phyloP scores from a whole-genome alignment of 2,329 filamentous ascomycete genomes.

The Ilyonectria mors-panacis region DNA sequence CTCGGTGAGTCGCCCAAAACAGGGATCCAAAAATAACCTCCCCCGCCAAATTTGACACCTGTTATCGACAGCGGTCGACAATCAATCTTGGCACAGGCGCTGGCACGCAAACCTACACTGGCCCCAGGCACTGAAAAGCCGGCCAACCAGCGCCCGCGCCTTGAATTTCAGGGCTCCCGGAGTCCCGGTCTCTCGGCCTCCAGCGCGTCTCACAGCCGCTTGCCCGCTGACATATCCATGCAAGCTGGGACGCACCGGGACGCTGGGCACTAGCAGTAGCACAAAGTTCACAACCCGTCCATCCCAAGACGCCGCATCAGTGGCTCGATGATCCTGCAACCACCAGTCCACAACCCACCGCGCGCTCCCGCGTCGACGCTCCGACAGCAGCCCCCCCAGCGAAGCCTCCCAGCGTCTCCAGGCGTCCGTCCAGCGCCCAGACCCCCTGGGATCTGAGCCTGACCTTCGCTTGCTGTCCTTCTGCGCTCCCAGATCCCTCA shows the following conservation, averaged over 20 bases:
- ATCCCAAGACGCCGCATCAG: slow-evolving; percentile 19
- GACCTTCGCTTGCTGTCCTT: slow-evolving; percentile 34
- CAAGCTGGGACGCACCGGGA: neutral
- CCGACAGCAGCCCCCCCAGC: slow-evolving; percentile 7
- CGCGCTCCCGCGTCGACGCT: slow-evolving; percentile 4
- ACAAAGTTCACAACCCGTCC: slow-evolving; percentile 7
- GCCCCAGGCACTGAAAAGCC: neutral
- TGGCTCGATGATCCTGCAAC: slow-evolving; percentile 50
- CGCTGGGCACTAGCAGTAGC: neutral
- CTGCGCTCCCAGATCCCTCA: slow-evolving; percentile 9
- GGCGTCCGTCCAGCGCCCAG: slow-evolving; percentile 8
- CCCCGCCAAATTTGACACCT: slow-evolving; percentile 23
- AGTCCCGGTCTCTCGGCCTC: neutral
- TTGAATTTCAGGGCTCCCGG: slow-evolving; percentile 3
- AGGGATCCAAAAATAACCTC: slow-evolving; percentile 29
- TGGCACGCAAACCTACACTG: neutral
- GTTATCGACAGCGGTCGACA: neutral
- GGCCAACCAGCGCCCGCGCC: slow-evolving; percentile 1
- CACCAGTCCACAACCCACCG: slow-evolving; percentile 50
- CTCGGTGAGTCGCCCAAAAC: neutral
- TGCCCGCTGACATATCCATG: slow-evolving; percentile 8
- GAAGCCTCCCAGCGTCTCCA: neutral
- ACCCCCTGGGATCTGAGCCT: slow-evolving; percentile 5
- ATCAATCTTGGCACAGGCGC: neutral
- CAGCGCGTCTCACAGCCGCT: neutral